These are phyloP conservation scores for Chlamydomonas sp. DNA, from an alignment of 139 green algal genomes.

Conservation along the genomic window DNA sequence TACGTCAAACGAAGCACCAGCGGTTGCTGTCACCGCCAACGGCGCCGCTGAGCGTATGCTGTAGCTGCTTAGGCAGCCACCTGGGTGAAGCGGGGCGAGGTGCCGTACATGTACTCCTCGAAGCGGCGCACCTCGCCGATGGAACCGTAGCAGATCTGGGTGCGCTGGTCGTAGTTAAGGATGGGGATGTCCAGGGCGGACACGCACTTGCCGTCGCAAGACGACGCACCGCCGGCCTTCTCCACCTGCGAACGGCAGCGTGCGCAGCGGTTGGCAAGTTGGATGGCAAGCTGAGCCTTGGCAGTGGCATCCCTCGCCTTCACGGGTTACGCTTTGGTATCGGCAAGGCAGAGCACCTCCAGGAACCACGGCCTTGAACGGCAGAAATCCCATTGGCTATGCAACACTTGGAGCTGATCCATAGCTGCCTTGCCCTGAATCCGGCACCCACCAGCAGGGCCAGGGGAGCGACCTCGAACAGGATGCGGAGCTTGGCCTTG, in stretches of 20 bases:
- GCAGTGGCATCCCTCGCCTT: too few species aligned
- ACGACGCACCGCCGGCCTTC: constrained; percentile 86
- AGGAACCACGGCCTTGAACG: too few species aligned
- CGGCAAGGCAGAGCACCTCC: too few species aligned
- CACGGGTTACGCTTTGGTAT: background rate
- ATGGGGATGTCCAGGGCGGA: constrained; percentile 87
- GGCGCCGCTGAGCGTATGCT: background rate
- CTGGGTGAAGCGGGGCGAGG: constrained; percentile 53
- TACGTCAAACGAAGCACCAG: too few species aligned
- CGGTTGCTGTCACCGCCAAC: too few species aligned
- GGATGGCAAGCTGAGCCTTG: too few species aligned
- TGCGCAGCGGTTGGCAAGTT: background rate
- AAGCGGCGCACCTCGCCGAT: constrained; percentile 86
- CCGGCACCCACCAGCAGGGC: constrained; percentile 77
- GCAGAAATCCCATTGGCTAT: too few species aligned
- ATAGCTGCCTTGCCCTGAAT: background rate
- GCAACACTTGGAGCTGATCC: too few species aligned
- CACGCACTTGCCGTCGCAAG: constrained; percentile 79
- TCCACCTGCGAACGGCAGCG: constrained; percentile 61
- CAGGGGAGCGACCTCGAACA: constrained; percentile 92
- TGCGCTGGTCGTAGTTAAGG: constrained; percentile 86
- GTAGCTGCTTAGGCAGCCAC: constrained; percentile 5
- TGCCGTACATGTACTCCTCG: constrained; percentile 91
- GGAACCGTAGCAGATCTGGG: constrained; percentile 92
- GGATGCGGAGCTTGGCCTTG: constrained; percentile 96